A percentile compares a stretch with the other conserved stretches of the same genome.
phyloP scores from a whole-genome alignment of 2,329 filamentous ascomycete species.

The Sphaceloma murrayae region DNA sequence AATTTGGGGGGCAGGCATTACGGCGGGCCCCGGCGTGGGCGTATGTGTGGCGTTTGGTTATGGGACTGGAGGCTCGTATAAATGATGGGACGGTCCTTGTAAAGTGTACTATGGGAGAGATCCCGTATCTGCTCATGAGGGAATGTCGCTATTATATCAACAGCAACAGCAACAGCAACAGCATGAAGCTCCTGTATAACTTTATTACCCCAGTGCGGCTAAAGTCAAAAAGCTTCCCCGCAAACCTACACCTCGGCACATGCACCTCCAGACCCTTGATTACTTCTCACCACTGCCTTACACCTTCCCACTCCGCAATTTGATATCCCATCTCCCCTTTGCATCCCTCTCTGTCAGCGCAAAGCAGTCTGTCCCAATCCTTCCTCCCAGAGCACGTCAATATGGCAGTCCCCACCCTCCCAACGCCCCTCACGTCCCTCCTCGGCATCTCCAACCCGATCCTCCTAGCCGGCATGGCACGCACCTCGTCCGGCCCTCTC shows the following conservation, averaged over 20 bases:
- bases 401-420: conserved; percentile 50
- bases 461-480: conserved; percentile 88
- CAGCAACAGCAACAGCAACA: not conserved
- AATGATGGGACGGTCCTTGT: no score
- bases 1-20: no score
- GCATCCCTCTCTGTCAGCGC: not conserved
- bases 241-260: conserved; percentile 11
- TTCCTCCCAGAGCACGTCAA: no score
- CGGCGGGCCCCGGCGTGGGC: no score
- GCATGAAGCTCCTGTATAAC: no score
- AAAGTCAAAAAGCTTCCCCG: conserved; percentile 9
- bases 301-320: not conserved
- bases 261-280: conserved; percentile 15
- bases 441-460: conserved; percentile 81
- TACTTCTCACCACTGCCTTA: not conserved
- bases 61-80: no score
- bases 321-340: not conserved
- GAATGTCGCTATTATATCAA: no score
- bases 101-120: no score
- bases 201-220: conserved; percentile 8
- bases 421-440: conserved; percentile 67
- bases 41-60: no score
- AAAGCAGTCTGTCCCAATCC: not conserved
- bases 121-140: no score
- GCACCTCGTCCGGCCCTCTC: conserved; percentile 65